Evolutionary conservation across 1,284 basidiomycete genomes (phyloP).

Genomic region (Malassezia nana): DNA sequence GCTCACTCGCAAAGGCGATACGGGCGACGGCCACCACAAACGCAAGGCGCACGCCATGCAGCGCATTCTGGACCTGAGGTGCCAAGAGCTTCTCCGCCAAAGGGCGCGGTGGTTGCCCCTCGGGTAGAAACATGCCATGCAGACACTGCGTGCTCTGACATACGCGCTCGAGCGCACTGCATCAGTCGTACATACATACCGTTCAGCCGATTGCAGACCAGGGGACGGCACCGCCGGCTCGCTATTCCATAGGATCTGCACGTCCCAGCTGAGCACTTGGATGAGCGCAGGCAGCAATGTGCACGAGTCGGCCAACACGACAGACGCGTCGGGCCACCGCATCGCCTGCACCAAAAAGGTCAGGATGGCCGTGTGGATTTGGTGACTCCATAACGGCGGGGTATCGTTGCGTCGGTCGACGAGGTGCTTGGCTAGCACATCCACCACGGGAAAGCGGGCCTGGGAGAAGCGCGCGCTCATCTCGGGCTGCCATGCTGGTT

Average conservation of each 20-base stretch:
- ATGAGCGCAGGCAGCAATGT: slow-evolving; percentile 29
- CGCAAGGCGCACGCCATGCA: slow-evolving; percentile 37
- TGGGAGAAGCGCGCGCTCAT: slow-evolving; percentile 7
- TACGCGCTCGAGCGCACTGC: slow-evolving; percentile 25
- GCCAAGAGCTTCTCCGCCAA: slow-evolving; percentile 27
- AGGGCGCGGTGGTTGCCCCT: background rate
- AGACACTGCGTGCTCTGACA: slow-evolving; percentile 27
- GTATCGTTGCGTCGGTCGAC: slow-evolving; percentile 30
- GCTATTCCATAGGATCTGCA: slow-evolving; percentile 25
- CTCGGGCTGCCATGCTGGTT: slow-evolving; percentile 3
- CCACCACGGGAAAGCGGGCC: slow-evolving; percentile 26
- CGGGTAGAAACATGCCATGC: slow-evolving; percentile 24
- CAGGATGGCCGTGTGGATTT: slow-evolving; percentile 19
- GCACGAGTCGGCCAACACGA: slow-evolving; percentile 28
- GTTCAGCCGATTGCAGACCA: background rate
- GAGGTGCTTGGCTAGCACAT: slow-evolving; percentile 31
- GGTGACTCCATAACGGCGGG: slow-evolving; percentile 17
- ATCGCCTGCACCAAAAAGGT: slow-evolving; percentile 24
- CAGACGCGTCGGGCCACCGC: slow-evolving; percentile 21
- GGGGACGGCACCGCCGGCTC: background rate
- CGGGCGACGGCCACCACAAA: slow-evolving; percentile 31
- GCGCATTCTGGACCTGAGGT: slow-evolving; percentile 28
- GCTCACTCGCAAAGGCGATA: slow-evolving; percentile 34
- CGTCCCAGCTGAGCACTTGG: slow-evolving; percentile 27
- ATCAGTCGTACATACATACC: background rate